Conservation (phyloP, 805 yeast genomes). For the Brettanomyces custersianus region DNA sequence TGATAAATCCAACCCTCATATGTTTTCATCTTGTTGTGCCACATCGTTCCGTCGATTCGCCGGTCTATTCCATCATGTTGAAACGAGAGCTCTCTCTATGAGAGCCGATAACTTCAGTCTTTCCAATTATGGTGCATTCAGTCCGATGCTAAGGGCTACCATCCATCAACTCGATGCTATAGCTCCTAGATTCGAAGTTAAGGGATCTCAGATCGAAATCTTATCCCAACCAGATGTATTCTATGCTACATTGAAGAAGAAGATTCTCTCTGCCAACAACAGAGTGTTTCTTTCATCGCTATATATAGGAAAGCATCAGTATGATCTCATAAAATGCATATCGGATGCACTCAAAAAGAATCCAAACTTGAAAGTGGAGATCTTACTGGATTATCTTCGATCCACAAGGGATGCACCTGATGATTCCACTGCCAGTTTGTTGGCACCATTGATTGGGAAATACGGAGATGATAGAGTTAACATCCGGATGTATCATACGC, state of each 20-base stretch:
- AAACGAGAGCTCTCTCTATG: constrained; percentile 14
- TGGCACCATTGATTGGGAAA: constrained; percentile 56
- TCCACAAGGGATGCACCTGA: constrained; percentile 91
- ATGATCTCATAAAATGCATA: constrained; percentile 61
- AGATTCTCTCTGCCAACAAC: constrained; percentile 51
- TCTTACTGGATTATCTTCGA: constrained; percentile 79
- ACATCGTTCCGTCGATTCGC: constrained; percentile 8
- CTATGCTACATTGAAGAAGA: constrained; percentile 52
- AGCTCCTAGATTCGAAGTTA: constrained; percentile 60
- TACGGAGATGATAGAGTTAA: constrained; percentile 64
- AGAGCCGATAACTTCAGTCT: constrained; percentile 20
- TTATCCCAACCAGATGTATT: constrained; percentile 63
- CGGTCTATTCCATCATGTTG: constrained; percentile 11
- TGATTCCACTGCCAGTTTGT: constrained; percentile 64
- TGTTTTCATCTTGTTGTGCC: constrained; percentile 1
- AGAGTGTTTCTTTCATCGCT: constrained; percentile 78
- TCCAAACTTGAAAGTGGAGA: constrained; percentile 54
- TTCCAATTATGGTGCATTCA: constrained; percentile 17
- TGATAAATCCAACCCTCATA: too few species aligned
- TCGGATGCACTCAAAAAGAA: constrained; percentile 51
- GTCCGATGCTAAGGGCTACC: constrained; percentile 20
- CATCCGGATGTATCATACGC: constrained; percentile 82
- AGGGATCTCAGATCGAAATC: constrained; percentile 48
- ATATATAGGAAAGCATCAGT: constrained; percentile 77
- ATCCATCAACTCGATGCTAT: constrained; percentile 46